Conservation (phyloP, 1,284 basidiomycete genomes). For the Tetrapyrgos nigripes region DNA sequence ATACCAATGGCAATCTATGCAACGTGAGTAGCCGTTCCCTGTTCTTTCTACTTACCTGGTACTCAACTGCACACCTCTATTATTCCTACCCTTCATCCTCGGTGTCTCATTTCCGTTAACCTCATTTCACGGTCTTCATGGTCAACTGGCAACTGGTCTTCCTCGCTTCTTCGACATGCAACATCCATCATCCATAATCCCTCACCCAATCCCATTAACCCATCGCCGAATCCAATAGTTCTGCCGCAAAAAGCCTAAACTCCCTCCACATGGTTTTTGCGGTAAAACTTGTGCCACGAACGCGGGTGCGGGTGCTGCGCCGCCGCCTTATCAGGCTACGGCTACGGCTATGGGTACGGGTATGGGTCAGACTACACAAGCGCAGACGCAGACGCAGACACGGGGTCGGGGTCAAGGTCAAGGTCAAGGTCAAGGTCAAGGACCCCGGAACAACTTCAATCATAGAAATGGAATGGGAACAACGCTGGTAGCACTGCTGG, state of each 20-base stretch:
- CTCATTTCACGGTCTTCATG: no score
- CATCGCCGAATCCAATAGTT: conserved; percentile 38
- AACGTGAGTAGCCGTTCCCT: conserved; percentile 35
- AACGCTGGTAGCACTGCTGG: neutral
- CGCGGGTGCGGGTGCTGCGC: conserved; percentile 26
- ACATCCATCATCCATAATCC: neutral
- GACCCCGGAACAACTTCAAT: no score
- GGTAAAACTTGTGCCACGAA: conserved; percentile 53
- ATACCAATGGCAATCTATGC: conserved; percentile 26
- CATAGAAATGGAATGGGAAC: conserved; percentile 24
- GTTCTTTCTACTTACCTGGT: neutral
- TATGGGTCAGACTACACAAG: neutral
- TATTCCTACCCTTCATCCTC: no score
- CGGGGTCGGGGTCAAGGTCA: conserved; percentile 1
- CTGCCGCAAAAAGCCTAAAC: conserved; percentile 57
- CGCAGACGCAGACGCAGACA: neutral
- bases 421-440: conserved; percentile 9
- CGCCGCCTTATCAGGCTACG: neutral
- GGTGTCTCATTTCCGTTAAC: no score
- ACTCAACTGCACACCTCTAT: neutral
- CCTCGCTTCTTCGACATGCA: no score
- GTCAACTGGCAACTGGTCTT: no score
- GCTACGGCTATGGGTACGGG: neutral
- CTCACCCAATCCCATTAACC: neutral
- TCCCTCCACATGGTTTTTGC: conserved; percentile 54